Evolutionary conservation across 257 asterid genomes (phyloP), one percentile per base, ranked within the genome.

Genomic region (Sherardia arvensis): DNA sequence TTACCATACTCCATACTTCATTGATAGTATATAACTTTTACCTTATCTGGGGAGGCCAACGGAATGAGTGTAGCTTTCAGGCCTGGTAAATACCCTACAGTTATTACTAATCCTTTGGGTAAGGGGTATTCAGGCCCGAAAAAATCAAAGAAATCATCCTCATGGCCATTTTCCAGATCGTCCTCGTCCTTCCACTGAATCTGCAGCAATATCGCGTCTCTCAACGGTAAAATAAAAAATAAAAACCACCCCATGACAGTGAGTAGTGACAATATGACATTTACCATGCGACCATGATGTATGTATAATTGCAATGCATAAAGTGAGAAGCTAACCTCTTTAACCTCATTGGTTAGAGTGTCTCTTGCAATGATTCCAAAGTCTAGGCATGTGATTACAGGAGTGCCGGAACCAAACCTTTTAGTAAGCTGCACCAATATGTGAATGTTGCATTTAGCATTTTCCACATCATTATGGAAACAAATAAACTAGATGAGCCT

Each of bases 41-140:
- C 65, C 69, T 56, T 18, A 25, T 61, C 33, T 43, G 23, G 43
- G 32, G 40, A 53, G 21, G 60, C 5, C 29, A 86, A 60, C 5
- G 92, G 88, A 69, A 88, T 65, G 73, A 83, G 69, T 65, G 69
- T 68, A 68, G 77, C 76, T 76, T 72, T 91, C 45, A 91, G 59
- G 29, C 95, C 94, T 0, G 94, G 94, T 30, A 91, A 73, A 67
- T 75, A 83, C 56, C 98, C 94, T 67, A 88, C 79, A 17, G 87
- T 88, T 76, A 91, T 54, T 62, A 80, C 58, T 62, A 91, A 72
- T 56, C 90, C 95, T 27, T 57, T 72, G 43, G 33, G 75, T 68
- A 61, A 27, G 59, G 20, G 53, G 75, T 40, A 53, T 49, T 43
- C 15, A 28, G 53, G 1, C 20, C 20, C 21, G n/a, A 43, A 43